Conservation (phyloP, 495 filamentous ascomycete species). For the Penicillium goetzii region DNA sequence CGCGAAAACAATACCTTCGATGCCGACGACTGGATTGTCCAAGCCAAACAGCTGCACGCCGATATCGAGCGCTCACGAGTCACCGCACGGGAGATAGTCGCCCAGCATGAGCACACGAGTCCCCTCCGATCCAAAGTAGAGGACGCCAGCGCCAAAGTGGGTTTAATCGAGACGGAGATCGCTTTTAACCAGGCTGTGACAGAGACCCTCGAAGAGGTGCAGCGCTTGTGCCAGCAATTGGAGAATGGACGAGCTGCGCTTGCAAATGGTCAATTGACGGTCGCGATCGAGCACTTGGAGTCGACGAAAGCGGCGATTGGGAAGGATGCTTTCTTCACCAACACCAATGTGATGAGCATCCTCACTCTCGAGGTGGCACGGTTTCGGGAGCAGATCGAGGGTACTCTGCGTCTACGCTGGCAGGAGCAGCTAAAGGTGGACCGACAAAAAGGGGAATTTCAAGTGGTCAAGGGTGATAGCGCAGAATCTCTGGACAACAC, state of each 20-base stretch:
- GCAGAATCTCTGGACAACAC: slow-evolving; percentile 37
- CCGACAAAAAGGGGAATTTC: slow-evolving; percentile 47
- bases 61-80: slow-evolving; percentile 76
- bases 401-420: slow-evolving; percentile 46
- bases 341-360: slow-evolving; percentile 47
- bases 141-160: slow-evolving; percentile 70
- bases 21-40: slow-evolving; percentile 80
- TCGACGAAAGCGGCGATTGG: slow-evolving; percentile 51
- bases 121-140: slow-evolving; percentile 60
- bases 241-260: slow-evolving; percentile 53
- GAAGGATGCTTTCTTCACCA: slow-evolving; percentile 37
- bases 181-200: slow-evolving; percentile 73
- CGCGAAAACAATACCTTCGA: slow-evolving; percentile 72
- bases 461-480: slow-evolving; percentile 45
- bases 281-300: slow-evolving; percentile 60
- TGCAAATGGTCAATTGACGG: slow-evolving; percentile 52
- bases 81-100: slow-evolving; percentile 74
- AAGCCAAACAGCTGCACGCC: slow-evolving; percentile 78
- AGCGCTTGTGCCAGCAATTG: slow-evolving; percentile 43
- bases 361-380: slow-evolving; percentile 35
- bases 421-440: slow-evolving; percentile 60
- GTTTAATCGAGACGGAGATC: slow-evolving; percentile 73
- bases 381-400: slow-evolving; percentile 40
- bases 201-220: slow-evolving; percentile 63
- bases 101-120: slow-evolving; percentile 66